phyloP scores from a whole-genome alignment of 1,284 basidiomycete genomes.

The Ceratobasidium theobromae region DNA sequence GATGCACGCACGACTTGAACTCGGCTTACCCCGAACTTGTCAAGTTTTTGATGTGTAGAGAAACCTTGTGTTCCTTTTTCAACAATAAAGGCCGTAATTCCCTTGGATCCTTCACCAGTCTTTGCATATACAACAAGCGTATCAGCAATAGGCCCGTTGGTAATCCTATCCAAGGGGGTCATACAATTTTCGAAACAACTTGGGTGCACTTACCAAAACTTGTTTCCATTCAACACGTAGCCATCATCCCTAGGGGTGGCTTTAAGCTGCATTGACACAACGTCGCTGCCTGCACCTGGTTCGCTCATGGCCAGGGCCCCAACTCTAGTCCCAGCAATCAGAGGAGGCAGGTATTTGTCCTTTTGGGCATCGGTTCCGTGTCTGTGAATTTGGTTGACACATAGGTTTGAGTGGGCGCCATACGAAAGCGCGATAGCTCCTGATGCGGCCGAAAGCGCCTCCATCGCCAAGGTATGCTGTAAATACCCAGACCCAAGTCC shows the following conservation, averaged over 20 bases:
- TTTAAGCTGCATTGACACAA: slow-evolving; percentile 84
- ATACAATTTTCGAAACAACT: not conserved
- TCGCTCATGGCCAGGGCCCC: slow-evolving; percentile 95
- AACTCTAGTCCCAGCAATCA: slow-evolving; percentile 77
- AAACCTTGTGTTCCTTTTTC: slow-evolving; percentile 83
- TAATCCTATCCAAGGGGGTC: slow-evolving; percentile 66
- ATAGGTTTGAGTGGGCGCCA: slow-evolving; percentile 91
- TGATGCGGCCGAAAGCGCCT: slow-evolving; percentile 60
- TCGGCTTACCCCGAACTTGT: slow-evolving; percentile 75
- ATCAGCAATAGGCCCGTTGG: slow-evolving; percentile 87
- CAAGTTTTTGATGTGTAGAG: slow-evolving; percentile 85
- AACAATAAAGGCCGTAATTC: slow-evolving; percentile 91
- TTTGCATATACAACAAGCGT: slow-evolving; percentile 95
- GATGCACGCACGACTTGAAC: not conserved
- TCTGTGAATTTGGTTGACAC: slow-evolving; percentile 82
- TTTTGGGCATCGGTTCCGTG: slow-evolving; percentile 88
- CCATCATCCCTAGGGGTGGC: slow-evolving; percentile 76
- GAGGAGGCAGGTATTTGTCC: slow-evolving; percentile 80
- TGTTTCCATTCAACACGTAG: slow-evolving; percentile 84
- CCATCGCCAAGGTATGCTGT: slow-evolving; percentile 89
- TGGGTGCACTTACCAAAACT: slow-evolving; percentile 72
- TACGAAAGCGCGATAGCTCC: slow-evolving; percentile 91
- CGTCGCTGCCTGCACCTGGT: slow-evolving; percentile 86
- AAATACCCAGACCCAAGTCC: slow-evolving; percentile 83
- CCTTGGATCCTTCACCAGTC: slow-evolving; percentile 78